Percentiles rank a stretch among this genome's conserved stretches.
Evolutionary conservation across 169 alveolate genomes (phyloP).

Genomic region (Cryptosporidium canis): DNA sequence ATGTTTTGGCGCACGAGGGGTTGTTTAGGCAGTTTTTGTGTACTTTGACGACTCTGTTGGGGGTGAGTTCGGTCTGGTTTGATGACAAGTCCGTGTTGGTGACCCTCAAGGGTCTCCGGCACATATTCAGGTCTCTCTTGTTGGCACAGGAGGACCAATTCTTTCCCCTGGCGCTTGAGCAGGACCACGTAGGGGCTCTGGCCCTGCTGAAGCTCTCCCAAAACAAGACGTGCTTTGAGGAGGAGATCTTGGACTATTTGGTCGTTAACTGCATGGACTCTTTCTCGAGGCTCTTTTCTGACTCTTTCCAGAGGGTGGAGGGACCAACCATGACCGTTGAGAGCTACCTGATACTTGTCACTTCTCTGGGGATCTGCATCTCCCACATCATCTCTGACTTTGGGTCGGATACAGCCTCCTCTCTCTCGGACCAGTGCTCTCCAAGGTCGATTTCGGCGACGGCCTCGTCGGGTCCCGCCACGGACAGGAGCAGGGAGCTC

Average conservation of each 20-base stretch:
- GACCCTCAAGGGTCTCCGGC: constrained; percentile 2
- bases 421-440: neutral
- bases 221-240: neutral
- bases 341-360: constrained; percentile 19
- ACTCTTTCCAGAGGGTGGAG: neutral
- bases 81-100: neutral
- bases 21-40: constrained; percentile 42
- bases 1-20: neutral
- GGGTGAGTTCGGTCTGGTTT: constrained; percentile 61
- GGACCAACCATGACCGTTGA: constrained; percentile 54
- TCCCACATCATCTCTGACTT: neutral
- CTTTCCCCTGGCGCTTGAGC: constrained; percentile 51
- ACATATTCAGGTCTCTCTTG: constrained; percentile 14
- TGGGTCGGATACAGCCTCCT: neutral
- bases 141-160: constrained; percentile 41
- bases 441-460: neutral
- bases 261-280: constrained; percentile 14
- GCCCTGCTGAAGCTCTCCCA: constrained; percentile 52
- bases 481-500: neutral
- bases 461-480: neutral
- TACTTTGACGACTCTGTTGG: constrained; percentile 34
- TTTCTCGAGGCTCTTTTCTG: constrained; percentile 24
- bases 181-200: constrained; percentile 62
- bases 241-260: constrained; percentile 22
- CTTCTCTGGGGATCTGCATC: constrained; percentile 31